phyloP scores from a whole-genome alignment of 352 stramenopile genomes.

The Thalassiosira livingstoniorum region DNA sequence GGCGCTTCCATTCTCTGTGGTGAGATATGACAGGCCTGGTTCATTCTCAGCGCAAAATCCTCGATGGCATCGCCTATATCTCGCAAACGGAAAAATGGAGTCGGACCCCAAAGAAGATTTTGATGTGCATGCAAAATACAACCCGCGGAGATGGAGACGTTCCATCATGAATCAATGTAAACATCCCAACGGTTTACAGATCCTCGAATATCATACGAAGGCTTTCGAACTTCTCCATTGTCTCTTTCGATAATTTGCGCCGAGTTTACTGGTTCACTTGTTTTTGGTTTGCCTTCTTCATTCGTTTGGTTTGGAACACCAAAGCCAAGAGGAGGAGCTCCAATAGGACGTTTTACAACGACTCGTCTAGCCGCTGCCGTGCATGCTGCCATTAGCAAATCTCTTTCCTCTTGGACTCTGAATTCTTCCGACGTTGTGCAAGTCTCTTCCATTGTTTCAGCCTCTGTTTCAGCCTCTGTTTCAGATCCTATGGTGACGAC shows the following conservation, averaged over 20 bases:
- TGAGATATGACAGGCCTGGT: no score
- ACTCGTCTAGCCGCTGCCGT: slow-evolving; percentile 56
- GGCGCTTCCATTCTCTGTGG: no score
- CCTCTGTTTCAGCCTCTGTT: no score
- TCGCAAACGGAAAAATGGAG: slow-evolving; percentile 15
- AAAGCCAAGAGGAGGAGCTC: slow-evolving; percentile 60
- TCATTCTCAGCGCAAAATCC: no score
- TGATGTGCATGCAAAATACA: background rate
- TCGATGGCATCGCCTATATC: no score
- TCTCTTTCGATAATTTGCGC: background rate
- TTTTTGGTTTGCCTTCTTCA: background rate
- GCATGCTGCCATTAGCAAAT: slow-evolving; percentile 60
- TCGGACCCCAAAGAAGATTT: no score
- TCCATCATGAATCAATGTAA: slow-evolving; percentile 56
- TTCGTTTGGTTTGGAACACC: background rate
- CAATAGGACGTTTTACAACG: slow-evolving; percentile 79
- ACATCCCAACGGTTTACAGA: slow-evolving; percentile 82
- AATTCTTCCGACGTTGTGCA: no score
- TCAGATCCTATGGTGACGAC: no score
- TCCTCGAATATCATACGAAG: slow-evolving; percentile 71
- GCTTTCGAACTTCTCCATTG: slow-evolving; percentile 17
- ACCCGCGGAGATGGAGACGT: background rate
- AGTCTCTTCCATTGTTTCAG: no score
- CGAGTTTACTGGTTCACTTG: no score
- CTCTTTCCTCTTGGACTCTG: slow-evolving; percentile 51